Conservation (phyloP, 257 asterid genomes). For the Prunella vulgaris region DNA sequence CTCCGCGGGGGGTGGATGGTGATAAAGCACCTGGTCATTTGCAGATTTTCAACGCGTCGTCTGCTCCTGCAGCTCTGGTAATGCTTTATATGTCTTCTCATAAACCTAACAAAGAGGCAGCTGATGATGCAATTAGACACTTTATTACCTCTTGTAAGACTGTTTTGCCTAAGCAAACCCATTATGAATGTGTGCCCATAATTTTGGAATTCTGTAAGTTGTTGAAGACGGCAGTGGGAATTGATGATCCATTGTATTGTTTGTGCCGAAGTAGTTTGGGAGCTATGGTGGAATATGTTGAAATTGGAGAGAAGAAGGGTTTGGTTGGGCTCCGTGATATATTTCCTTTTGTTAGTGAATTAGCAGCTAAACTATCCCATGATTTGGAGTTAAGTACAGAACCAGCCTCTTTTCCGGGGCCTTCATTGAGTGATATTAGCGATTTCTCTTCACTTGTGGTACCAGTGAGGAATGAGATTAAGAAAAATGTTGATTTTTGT, state of each 20-base stretch:
- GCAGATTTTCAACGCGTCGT: constrained; percentile 52
- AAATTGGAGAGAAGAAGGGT: constrained; percentile 21
- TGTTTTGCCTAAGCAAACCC: constrained; percentile 23
- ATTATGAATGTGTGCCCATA: constrained; percentile 41
- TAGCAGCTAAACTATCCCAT: constrained; percentile 44
- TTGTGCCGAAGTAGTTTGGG: constrained; percentile 57
- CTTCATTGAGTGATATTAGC: constrained; percentile 35
- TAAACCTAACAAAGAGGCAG: constrained; percentile 37
- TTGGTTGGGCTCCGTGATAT: constrained; percentile 44
- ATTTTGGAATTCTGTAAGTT: constrained; percentile 62
- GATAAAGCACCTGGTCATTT: constrained; percentile 44
- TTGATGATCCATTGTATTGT: constrained; percentile 44
- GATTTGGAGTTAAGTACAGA: constrained; percentile 35
- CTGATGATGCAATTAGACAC: constrained; percentile 52
- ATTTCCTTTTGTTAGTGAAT: constrained; percentile 55
- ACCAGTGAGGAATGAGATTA: constrained; percentile 38
- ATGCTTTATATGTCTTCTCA: constrained; percentile 62
- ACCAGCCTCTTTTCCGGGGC: constrained; percentile 26
- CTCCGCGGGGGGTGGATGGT: constrained; percentile 15
- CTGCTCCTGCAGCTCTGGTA: constrained; percentile 69
- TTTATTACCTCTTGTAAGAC: constrained; percentile 46
- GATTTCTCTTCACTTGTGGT: constrained; percentile 53
- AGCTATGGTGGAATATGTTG: constrained; percentile 32
- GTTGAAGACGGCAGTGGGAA: constrained; percentile 44
- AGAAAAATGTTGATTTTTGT: constrained; percentile 16